A percentile compares a stretch with the other conserved stretches of the same genome.
Evolutionary conservation across 2,329 filamentous ascomycete genomes (phyloP).

Genomic region (Parastagonospora avenae): DNA sequence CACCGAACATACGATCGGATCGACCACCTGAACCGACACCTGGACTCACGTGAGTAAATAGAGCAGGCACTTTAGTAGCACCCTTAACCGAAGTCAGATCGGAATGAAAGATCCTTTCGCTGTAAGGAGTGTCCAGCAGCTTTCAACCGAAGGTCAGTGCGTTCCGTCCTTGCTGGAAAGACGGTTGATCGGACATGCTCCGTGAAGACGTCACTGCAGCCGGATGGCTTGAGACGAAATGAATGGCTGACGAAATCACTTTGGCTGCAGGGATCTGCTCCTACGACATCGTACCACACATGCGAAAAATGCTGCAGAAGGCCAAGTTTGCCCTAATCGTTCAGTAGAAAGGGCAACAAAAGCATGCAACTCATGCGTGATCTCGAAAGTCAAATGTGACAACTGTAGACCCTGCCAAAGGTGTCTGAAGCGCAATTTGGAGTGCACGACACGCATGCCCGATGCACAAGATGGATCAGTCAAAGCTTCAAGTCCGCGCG

Average conservation of each 20-base stretch:
- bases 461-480: neutral
- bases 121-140: slow-evolving; percentile 35
- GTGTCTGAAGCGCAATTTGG: slow-evolving; percentile 17
- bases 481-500: neutral
- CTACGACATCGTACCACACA: slow-evolving; percentile 36
- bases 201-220: neutral
- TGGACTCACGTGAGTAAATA: slow-evolving; percentile 29
- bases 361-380: slow-evolving; percentile 39
- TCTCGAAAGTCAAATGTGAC: slow-evolving; percentile 40
- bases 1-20: slow-evolving; percentile 32
- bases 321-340: slow-evolving; percentile 19
- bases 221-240: neutral
- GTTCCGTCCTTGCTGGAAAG: neutral
- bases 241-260: neutral
- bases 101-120: slow-evolving; percentile 36
- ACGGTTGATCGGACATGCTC: no score
- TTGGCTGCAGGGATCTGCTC: slow-evolving; percentile 26
- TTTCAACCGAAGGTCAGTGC: slow-evolving; percentile 27
- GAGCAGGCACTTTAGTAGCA: neutral
- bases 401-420: slow-evolving; percentile 34
- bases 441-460: slow-evolving; percentile 7
- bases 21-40: slow-evolving; percentile 38
- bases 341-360: slow-evolving; percentile 27
- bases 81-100: slow-evolving; percentile 12
- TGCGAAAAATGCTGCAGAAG: slow-evolving; percentile 27